Percentiles rank a stretch among this genome's conserved stretches.
phyloP scores from a whole-genome alignment of 2,329 filamentous ascomycete genomes.

The Trichophyton verrucosum region DNA sequence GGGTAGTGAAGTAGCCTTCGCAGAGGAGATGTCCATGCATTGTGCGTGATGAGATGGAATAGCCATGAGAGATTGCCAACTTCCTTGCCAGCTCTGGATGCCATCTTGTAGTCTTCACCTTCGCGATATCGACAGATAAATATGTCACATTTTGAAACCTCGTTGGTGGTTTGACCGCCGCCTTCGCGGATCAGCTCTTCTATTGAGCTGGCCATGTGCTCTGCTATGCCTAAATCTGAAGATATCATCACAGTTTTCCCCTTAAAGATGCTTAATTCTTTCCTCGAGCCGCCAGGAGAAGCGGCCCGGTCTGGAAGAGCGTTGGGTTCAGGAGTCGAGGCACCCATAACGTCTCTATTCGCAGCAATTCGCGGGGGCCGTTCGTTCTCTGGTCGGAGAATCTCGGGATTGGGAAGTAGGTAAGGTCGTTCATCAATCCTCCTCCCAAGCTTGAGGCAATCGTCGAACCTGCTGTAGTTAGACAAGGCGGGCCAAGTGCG shows the following conservation, averaged over 20 bases:
- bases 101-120: slow-evolving; percentile 62
- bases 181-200: slow-evolving; percentile 57
- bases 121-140: slow-evolving; percentile 81
- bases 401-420: slow-evolving; percentile 70
- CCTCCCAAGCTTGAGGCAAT: slow-evolving; percentile 85
- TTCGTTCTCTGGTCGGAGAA: slow-evolving; percentile 50
- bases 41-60: slow-evolving; percentile 78
- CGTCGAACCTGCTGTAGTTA: slow-evolving; percentile 63
- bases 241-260: slow-evolving; percentile 67
- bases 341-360: slow-evolving; percentile 54
- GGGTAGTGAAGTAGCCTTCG: slow-evolving; percentile 83
- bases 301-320: slow-evolving; percentile 23
- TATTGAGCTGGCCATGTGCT: slow-evolving; percentile 54
- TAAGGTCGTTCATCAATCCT: slow-evolving; percentile 85
- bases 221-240: slow-evolving; percentile 57
- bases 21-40: slow-evolving; percentile 77
- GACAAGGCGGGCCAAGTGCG: slow-evolving; percentile 6
- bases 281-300: slow-evolving; percentile 22
- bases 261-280: slow-evolving; percentile 61
- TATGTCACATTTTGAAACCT: slow-evolving; percentile 61
- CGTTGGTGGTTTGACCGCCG: slow-evolving; percentile 55
- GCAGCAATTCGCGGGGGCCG: slow-evolving; percentile 41
- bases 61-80: slow-evolving; percentile 92
- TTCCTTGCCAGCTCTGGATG: slow-evolving; percentile 64
- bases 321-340: slow-evolving; percentile 44